phyloP scores from a whole-genome alignment of 208 protist genomes.

The Phytomonas sp. region DNA sequence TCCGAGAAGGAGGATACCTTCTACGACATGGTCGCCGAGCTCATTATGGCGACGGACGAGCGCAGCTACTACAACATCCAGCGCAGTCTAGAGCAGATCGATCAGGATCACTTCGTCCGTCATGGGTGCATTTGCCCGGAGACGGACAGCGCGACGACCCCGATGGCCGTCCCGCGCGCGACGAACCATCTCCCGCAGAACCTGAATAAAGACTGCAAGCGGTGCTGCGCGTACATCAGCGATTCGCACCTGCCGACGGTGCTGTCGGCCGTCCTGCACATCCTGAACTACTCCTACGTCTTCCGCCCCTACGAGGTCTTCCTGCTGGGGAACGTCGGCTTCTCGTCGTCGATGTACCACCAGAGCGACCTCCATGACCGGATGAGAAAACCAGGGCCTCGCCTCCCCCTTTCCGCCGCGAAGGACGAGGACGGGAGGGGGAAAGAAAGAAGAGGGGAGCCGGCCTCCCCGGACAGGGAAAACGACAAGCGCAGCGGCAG shows the following conservation, averaged over 20 bases:
- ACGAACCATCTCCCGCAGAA: not conserved
- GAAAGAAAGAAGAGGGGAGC: not conserved
- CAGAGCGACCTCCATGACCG: conserved; percentile 19
- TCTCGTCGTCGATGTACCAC: conserved; percentile 47
- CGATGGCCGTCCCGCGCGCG: not conserved
- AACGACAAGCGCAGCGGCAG: conserved; percentile 1
- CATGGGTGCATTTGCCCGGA: conserved; percentile 34
- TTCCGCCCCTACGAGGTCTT: conserved; percentile 42
- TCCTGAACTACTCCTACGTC: conserved; percentile 39
- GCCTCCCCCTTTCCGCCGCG: too few species aligned
- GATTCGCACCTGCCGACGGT: conserved; percentile 41
- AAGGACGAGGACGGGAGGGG: conserved; percentile 1
- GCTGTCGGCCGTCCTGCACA: conserved; percentile 47
- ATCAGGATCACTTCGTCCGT: conserved; percentile 22
- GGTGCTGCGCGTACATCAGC: conserved; percentile 38
- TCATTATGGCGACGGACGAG: conserved; percentile 57
- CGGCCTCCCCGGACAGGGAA: not conserved
- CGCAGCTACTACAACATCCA: conserved; percentile 29
- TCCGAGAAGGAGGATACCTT: conserved; percentile 24
- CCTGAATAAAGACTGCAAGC: conserved; percentile 15
- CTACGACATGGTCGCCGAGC: conserved; percentile 39
- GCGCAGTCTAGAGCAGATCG: conserved; percentile 19
- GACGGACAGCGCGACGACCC: not conserved
- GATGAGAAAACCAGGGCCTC: not conserved
- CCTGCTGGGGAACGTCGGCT: conserved; percentile 14